Conservation (phyloP, 495 filamentous ascomycete species). For the Penicillium daleae region DNA sequence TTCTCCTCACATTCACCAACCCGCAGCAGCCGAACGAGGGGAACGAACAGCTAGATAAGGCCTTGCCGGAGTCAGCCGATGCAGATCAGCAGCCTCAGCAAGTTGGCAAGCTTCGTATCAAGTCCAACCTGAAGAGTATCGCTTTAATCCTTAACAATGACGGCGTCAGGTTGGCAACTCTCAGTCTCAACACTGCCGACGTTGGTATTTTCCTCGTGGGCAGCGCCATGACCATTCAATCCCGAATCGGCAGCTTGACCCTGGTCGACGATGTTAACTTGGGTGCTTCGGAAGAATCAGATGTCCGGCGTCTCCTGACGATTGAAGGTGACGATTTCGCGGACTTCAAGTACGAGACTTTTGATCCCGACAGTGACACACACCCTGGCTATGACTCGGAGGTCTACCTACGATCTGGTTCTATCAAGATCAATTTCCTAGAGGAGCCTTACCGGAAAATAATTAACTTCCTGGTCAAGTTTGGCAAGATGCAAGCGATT, state of each 20-base stretch:
- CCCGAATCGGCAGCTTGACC: constrained; percentile 82
- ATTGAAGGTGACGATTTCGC: constrained; percentile 95
- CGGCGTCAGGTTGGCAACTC: constrained; percentile 88
- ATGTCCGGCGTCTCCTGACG: constrained; percentile 83
- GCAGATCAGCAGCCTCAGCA: constrained; percentile 45
- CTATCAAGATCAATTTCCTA: constrained; percentile 93
- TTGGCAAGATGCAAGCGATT: constrained; percentile 98
- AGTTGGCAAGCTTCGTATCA: constrained; percentile 72
- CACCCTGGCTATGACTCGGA: constrained; percentile 97
- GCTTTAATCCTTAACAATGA: constrained; percentile 97
- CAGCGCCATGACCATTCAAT: constrained; percentile 80
- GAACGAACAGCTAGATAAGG: constrained; percentile 41
- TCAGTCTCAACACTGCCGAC: constrained; percentile 89
- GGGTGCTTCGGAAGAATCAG: constrained; percentile 77
- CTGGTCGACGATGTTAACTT: constrained; percentile 94
- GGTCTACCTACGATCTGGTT: constrained; percentile 85
- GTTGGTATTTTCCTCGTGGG: constrained; percentile 88
- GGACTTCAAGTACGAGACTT: constrained; percentile 98
- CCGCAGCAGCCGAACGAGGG: constrained; percentile 53
- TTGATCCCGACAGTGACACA: constrained; percentile 69
- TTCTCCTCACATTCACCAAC: constrained; percentile 90
- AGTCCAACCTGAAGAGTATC: constrained; percentile 90
- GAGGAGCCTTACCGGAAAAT: constrained; percentile 98
- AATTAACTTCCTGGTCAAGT: constrained; percentile 95
- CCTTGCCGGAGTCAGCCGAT: constrained; percentile 50